Conservation (phyloP, 371 early-diverging fungal genomes). For the Zopfochytrium polystomum region DNA sequence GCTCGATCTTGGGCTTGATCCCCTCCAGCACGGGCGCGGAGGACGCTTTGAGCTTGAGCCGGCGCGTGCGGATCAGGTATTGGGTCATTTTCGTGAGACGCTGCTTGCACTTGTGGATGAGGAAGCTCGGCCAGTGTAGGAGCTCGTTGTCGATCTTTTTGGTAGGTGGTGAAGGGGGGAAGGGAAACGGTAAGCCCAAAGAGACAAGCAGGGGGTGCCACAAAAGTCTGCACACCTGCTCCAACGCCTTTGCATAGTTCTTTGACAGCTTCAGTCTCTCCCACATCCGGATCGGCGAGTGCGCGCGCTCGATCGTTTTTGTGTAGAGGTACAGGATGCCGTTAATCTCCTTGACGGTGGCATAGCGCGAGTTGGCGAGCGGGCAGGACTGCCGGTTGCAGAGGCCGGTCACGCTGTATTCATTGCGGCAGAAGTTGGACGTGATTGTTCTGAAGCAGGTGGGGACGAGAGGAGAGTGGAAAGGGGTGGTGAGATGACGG, state of each 20-base stretch:
- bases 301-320: conserved; percentile 97
- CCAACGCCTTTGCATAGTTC: conserved; percentile 90
- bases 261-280: conserved; percentile 89
- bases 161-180: background rate
- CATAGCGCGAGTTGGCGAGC: conserved; percentile 97
- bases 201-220: conserved; percentile 1
- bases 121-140: conserved; percentile 87
- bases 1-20: conserved; percentile 91
- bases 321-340: conserved; percentile 86
- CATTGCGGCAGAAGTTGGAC: conserved; percentile 94
- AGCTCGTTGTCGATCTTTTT: conserved; percentile 88
- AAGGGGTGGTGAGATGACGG: no score
- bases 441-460: no score
- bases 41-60: conserved; percentile 81
- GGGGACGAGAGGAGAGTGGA: no score
- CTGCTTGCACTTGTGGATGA: conserved; percentile 98
- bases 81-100: conserved; percentile 96
- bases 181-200: conserved; percentile 6
- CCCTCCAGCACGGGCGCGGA: conserved; percentile 68
- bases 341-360: conserved; percentile 92
- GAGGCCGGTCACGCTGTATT: conserved; percentile 97
- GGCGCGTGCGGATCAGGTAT: conserved; percentile 92
- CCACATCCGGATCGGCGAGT: conserved; percentile 95
- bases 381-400: conserved; percentile 98
- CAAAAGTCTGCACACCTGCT: conserved; percentile 56